A percentile compares a stretch with the other conserved stretches of the same genome.
These are phyloP conservation scores for Neurospora discreta DNA, from an alignment of 495 filamentous ascomycete species.

Conservation along the genomic window DNA sequence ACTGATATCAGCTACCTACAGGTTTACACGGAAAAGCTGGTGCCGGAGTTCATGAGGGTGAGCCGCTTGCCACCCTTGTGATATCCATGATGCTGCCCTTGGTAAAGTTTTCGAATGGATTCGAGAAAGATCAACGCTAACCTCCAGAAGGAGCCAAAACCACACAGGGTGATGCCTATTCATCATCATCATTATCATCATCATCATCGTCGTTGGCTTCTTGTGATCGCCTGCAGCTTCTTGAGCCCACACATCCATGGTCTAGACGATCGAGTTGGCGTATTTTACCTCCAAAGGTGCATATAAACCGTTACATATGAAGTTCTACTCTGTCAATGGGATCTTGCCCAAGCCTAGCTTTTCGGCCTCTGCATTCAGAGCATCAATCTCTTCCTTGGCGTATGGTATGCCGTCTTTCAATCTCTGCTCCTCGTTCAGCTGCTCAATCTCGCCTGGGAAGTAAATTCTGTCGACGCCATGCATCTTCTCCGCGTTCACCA, in stretches of 20 bases:
- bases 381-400: slow-evolving; percentile 51
- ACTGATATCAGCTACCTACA: not conserved
- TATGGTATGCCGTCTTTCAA: slow-evolving; percentile 52
- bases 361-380: slow-evolving; percentile 56
- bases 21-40: not conserved
- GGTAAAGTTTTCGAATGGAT: not conserved
- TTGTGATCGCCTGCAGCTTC: not conserved
- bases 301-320: not conserved
- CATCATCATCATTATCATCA: too few species aligned
- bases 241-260: not conserved
- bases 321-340: not conserved
- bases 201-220: too few species aligned
- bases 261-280: not conserved
- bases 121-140: not conserved
- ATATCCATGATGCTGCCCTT: not conserved
- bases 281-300: not conserved
- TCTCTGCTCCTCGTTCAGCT: slow-evolving; percentile 46
- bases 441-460: slow-evolving; percentile 71
- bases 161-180: too few species aligned
- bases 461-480: slow-evolving; percentile 64
- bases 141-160: not conserved
- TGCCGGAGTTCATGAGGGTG: not conserved
- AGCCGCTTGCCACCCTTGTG: not conserved
- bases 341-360: slow-evolving; percentile 29
- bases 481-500: slow-evolving; percentile 53